Conservation (phyloP, 2,329 filamentous ascomycete species). For the Fusarium sp. region DNA sequence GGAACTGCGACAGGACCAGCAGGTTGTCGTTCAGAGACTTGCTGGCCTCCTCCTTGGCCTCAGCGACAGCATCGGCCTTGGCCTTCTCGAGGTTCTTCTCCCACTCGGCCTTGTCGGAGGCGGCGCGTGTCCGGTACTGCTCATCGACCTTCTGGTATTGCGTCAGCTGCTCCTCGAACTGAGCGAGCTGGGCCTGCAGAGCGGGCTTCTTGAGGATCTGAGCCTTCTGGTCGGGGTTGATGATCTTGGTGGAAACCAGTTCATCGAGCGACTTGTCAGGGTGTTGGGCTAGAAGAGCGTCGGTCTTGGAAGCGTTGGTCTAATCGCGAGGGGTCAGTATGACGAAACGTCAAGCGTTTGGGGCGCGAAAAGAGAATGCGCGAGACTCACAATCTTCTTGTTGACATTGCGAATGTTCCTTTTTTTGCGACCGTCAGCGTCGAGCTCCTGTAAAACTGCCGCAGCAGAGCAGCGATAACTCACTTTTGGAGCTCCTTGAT, state of each 20-base stretch:
- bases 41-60: slow-evolving; percentile 58
- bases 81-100: slow-evolving; percentile 66
- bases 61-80: slow-evolving; percentile 61
- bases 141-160: slow-evolving; percentile 79
- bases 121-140: slow-evolving; percentile 70
- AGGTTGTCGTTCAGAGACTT: slow-evolving; percentile 70
- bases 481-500: slow-evolving; percentile 92
- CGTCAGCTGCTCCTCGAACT: slow-evolving; percentile 75
- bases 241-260: slow-evolving; percentile 72
- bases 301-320: slow-evolving; percentile 76
- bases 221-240: slow-evolving; percentile 82
- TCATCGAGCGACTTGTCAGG: slow-evolving; percentile 75
- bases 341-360: slow-evolving; percentile 13
- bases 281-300: slow-evolving; percentile 72
- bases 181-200: slow-evolving; percentile 71
- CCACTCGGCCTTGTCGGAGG: slow-evolving; percentile 65
- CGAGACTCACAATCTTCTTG: slow-evolving; percentile 84
- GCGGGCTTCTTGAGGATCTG: slow-evolving; percentile 79
- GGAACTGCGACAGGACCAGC: slow-evolving; percentile 77
- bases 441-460: neutral
- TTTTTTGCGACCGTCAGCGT: slow-evolving; percentile 31
- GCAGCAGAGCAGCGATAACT: slow-evolving; percentile 45
- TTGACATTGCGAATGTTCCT: slow-evolving; percentile 90
- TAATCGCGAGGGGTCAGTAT: slow-evolving; percentile 47
- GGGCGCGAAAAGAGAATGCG: slow-evolving; percentile 15